Conservation (phyloP, 2,329 filamentous ascomycete genomes). For the Emergomyces africanus region DNA sequence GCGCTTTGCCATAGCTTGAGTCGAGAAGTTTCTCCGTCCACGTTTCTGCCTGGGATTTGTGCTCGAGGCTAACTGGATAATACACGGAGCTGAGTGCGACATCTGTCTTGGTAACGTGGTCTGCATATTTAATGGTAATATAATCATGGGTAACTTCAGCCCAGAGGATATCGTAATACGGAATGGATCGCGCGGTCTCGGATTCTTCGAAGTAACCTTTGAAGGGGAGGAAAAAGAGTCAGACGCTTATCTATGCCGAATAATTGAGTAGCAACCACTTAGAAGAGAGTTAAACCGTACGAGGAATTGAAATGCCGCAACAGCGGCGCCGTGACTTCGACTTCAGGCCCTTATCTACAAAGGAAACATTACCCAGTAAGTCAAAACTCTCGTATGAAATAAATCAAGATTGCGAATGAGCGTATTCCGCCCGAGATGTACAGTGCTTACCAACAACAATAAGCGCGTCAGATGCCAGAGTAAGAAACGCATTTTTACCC, state of each 20-base stretch:
- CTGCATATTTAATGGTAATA: slow-evolving; percentile 62
- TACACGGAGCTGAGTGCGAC: slow-evolving; percentile 50
- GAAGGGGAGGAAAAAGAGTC: not conserved
- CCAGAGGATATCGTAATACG: slow-evolving; percentile 77
- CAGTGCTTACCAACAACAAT: slow-evolving; percentile 41
- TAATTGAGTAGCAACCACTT: not conserved
- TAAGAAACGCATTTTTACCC: slow-evolving; percentile 46
- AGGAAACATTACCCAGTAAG: not conserved
- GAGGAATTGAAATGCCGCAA: slow-evolving; percentile 42
- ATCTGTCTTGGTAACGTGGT: slow-evolving; percentile 44
- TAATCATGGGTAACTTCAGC: slow-evolving; percentile 50
- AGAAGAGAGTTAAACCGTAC: slow-evolving; percentile 23
- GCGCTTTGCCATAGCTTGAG: slow-evolving; percentile 56
- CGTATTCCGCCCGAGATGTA: not conserved
- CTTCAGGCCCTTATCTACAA: slow-evolving; percentile 41
- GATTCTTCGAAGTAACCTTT: slow-evolving; percentile 21
- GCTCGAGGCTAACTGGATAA: slow-evolving; percentile 45
- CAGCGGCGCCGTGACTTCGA: slow-evolving; percentile 39
- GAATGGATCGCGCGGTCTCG: slow-evolving; percentile 47
- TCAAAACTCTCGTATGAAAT: not conserved
- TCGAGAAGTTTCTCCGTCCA: slow-evolving; percentile 57
- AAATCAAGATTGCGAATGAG: not conserved
- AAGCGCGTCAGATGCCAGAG: slow-evolving; percentile 47
- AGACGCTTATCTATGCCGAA: not conserved
- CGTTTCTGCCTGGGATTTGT: slow-evolving; percentile 35